A percentile compares a stretch with the other conserved stretches of the same genome.
Evolutionary conservation across 1,284 basidiomycete species (phyloP).

Genomic region (Ustilago loliicola): DNA sequence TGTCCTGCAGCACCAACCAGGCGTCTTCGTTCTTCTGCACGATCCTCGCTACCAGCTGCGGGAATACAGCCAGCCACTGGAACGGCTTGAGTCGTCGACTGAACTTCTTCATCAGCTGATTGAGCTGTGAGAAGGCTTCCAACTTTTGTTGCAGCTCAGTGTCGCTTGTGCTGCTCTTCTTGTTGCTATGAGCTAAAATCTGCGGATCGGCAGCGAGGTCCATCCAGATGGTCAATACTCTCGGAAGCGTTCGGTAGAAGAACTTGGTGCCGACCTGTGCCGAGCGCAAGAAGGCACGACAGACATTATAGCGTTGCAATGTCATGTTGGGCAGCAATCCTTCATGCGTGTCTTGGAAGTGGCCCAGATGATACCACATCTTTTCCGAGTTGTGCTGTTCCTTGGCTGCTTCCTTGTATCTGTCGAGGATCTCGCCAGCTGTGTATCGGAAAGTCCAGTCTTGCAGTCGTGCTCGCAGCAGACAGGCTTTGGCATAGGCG

Average conservation of each 20-base stretch:
- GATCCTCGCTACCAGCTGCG: constrained; percentile 95
- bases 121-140: constrained; percentile 61
- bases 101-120: constrained; percentile 75
- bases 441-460: constrained; percentile 87
- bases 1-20: constrained; percentile 77
- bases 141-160: constrained; percentile 39
- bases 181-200: constrained; percentile 46
- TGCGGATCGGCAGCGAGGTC: constrained; percentile 82
- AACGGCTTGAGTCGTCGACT: constrained; percentile 81
- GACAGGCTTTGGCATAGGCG: constrained; percentile 77
- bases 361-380: constrained; percentile 62
- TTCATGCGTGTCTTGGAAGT: constrained; percentile 60
- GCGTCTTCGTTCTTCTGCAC: constrained; percentile 83
- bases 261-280: constrained; percentile 91
- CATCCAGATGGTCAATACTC: constrained; percentile 94
- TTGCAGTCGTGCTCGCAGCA: constrained; percentile 93
- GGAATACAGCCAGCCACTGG: constrained; percentile 91
- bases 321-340: constrained; percentile 73
- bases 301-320: constrained; percentile 73
- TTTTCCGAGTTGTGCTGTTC: constrained; percentile 76
- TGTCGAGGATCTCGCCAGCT: constrained; percentile 75
- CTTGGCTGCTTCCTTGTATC: constrained; percentile 69
- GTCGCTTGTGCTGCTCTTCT: constrained; percentile 48
- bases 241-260: constrained; percentile 94
- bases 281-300: constrained; percentile 81